Evolutionary conservation across 2,329 filamentous ascomycete genomes (phyloP), one percentile per base, ranked within the genome.

Genomic region (Fusarium sp.): DNA sequence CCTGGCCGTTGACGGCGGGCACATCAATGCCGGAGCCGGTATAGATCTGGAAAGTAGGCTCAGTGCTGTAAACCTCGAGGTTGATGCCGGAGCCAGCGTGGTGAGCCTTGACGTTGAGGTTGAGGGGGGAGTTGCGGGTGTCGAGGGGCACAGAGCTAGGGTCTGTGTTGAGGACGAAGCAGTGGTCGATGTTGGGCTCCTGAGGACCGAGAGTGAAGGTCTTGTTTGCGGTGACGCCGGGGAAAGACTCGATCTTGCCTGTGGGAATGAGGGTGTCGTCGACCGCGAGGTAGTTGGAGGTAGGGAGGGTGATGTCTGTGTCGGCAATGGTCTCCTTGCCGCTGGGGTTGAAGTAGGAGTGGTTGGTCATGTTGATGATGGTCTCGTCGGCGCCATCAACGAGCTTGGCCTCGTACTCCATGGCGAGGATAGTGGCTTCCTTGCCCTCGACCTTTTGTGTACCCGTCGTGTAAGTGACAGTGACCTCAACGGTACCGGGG

Each of bases 1-100:
- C 88, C 28, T 87, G 79, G 4, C 85, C 85, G n/a, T 84, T 85
- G 5, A 89, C 84, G 31, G 83, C 91, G 0, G 92, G 91, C 14
- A 97, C 91, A 73, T 96, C 83, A 70, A 97, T 94, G 76, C 90
- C 91, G 76, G 92, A 91, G 69, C 95, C 96, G 0, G 94, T 97
- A 82, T 98, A 98, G 82, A 98, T 97, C 80, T 98, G 95, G 85
- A 98, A 98, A 0, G 94, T 93, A 0, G 96, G 96, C 84, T 98
- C 95, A 0, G 95, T 98, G 83, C 93, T 96, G 75, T 90, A 84
- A 7, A 97, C 91, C 80, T 98, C 93, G 50, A 98, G 88, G 78
- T 97, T 91, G 71, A 98, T 86, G 67, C 89, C 88, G 28, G 90
- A 91, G 50, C 84, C 84, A 7, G 93, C 88, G 79, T 98, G 93